phyloP scores from a whole-genome alignment of 164 flowering plant genomes.

The Liquidambar formosana region DNA sequence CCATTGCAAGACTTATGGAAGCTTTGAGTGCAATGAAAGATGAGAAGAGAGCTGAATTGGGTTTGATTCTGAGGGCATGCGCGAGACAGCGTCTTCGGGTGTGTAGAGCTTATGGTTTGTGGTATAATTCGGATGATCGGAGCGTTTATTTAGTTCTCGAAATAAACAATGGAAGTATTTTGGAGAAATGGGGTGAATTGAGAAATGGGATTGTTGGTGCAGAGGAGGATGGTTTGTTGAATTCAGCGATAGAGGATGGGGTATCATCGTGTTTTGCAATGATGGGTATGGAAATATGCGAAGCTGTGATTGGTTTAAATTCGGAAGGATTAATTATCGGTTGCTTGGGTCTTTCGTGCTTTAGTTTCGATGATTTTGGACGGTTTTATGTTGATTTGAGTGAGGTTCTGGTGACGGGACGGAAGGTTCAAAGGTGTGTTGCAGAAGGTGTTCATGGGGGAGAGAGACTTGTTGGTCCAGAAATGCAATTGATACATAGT shows the following conservation, averaged over 20 bases:
- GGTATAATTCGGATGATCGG: constrained; percentile 57
- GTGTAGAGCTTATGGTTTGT: constrained; percentile 63
- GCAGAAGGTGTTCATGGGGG: constrained; percentile 14
- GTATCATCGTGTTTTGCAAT: constrained; percentile 36
- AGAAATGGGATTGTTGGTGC: constrained; percentile 10
- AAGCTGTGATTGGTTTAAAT: constrained; percentile 56
- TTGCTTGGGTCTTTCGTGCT: constrained; percentile 47
- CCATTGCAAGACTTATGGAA: constrained; percentile 41
- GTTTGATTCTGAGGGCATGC: constrained; percentile 37
- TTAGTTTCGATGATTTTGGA: constrained; percentile 58
- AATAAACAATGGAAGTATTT: constrained; percentile 21
- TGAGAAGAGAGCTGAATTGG: constrained; percentile 42
- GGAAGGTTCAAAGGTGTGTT: constrained; percentile 32
- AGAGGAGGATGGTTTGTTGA: constrained; percentile 7
- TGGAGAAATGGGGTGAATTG: constrained; percentile 21
- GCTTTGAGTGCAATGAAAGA: constrained; percentile 51
- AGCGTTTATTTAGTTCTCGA: constrained; percentile 62
- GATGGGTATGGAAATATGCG: constrained; percentile 66
- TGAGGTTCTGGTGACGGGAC: constrained; percentile 47
- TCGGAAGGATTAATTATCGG: constrained; percentile 58
- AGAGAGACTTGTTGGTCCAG: constrained; percentile 11
- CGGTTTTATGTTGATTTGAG: constrained; percentile 41
- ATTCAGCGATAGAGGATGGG: constrained; percentile 14
- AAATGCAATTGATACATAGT: constrained; percentile 17
- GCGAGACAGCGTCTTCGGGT: constrained; percentile 22